These are phyloP conservation scores for Geotrichum australiense DNA, from an alignment of 1,139 yeast genomes.

Conservation along the genomic window DNA sequence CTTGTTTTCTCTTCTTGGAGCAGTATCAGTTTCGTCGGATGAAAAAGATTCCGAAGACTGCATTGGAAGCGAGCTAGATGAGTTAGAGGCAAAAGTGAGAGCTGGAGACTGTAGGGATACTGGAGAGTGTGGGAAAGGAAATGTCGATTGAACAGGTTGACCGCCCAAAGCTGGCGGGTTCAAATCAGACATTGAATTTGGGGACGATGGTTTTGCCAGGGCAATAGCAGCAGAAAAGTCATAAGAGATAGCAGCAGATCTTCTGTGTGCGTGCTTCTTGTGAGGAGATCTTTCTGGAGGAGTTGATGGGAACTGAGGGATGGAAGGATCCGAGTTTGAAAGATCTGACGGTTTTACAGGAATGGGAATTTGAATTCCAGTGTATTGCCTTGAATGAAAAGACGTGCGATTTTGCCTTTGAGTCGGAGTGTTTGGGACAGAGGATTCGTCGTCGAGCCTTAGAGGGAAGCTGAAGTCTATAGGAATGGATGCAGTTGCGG, in stretches of 20 bases:
- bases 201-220: not conserved
- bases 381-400: conserved; percentile 10
- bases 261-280: conserved; percentile 30
- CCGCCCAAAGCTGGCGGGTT: too few species aligned
- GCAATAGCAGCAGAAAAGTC: conserved; percentile 16
- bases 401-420: not conserved
- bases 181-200: conserved; percentile 3
- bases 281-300: conserved; percentile 10
- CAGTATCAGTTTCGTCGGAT: not conserved
- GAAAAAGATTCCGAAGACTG: conserved; percentile 16
- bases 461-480: conserved; percentile 14
- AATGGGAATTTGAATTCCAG: conserved; percentile 15
- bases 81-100: conserved; percentile 21
- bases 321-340: conserved; percentile 1
- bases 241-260: conserved; percentile 34
- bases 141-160: not conserved
- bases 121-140: conserved; percentile 4
- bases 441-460: conserved; percentile 2
- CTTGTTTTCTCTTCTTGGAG: not conserved
- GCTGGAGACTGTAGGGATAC: conserved; percentile 22
- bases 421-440: not conserved
- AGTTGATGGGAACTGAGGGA: not conserved
- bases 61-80: conserved; percentile 19
- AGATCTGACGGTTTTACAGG: conserved; percentile 4
- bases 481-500: conserved; percentile 1